Base-by-base conservation (phyloP, 1,139 yeast species). In the Arxiozyma slooffiae region DNA sequence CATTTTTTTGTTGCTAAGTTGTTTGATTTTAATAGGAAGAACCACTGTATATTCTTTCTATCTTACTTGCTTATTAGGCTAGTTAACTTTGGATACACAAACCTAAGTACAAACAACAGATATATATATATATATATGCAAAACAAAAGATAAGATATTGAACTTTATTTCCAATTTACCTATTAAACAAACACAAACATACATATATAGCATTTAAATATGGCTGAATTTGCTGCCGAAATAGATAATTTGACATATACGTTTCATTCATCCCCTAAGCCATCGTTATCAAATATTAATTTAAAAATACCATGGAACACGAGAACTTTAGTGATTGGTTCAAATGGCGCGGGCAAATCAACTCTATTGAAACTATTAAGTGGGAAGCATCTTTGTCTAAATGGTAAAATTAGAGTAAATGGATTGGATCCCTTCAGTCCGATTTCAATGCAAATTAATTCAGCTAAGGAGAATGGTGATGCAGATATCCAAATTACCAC, bases 321-420 rank as follows among this genome's bases (percentile, higher is more conserved):
- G 1, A 77, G 96, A 53, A 80, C 90, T 21, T 72, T 92, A 46
- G 68, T 92, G 14, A 75, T 92, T 40, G 98, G 98, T 0, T 95
- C 97, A 30, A 92, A 92, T 62, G 98, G 98, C 22, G 97, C 98
- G 1, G 98, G 98, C 6, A 92, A 92, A 67, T 86, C 96, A 1
- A 92, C 98, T 0, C 68, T 92, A 46, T 73, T 92, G 55, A 80
- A 82, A 62, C 77, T 92, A 16, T 71, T 92, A 36, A 96, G 97
- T 1, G 98, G 98, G 8, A 92, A 90, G 62, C 88, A 95, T 2
- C 74, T 92, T 54, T 84, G 95, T 54, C 80, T 82, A 51, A 73
- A 77, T 36, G 97, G 96, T 0, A 69, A 74, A 24, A 72, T 83
- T 43, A 49, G 56, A 17, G 76, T 92, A 20, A 87, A 88, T 40